Evolutionary conservation across 306 rosid species (phyloP).

Genomic region (Rosa rugosa): DNA sequence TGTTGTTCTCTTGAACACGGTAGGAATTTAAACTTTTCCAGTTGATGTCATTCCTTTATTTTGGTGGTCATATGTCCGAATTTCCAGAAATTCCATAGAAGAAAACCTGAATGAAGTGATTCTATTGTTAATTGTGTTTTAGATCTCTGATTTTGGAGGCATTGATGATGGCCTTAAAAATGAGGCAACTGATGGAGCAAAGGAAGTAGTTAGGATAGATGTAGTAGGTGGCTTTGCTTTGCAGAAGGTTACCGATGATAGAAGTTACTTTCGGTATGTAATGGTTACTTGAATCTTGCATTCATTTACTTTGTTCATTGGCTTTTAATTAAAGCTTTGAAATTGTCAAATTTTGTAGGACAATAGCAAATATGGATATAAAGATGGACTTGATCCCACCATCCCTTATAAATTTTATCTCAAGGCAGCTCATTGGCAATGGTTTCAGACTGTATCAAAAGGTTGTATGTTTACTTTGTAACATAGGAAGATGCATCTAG

Average conservation of each 20-base stretch:
- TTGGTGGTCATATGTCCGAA: neutral
- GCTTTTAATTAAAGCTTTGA: conserved; percentile 14
- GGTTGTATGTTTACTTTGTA: conserved; percentile 43
- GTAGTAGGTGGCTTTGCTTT: conserved; percentile 89
- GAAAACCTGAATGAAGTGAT: conserved; percentile 24
- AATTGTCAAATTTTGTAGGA: conserved; percentile 50
- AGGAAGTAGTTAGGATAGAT: conserved; percentile 73
- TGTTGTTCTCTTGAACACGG: conserved; percentile 79
- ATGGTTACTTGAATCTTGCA: neutral
- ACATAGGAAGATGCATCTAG: conserved; percentile 11
- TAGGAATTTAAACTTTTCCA: conserved; percentile 23
- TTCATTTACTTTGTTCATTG: neutral
- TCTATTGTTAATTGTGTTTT: conserved; percentile 27
- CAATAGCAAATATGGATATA: conserved; percentile 84
- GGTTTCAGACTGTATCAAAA: conserved; percentile 89
- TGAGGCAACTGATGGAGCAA: conserved; percentile 60
- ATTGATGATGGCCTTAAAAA: conserved; percentile 44
- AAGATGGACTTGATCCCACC: conserved; percentile 91
- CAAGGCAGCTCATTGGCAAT: conserved; percentile 89
- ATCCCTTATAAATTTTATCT: conserved; percentile 78
- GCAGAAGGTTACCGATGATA: conserved; percentile 79
- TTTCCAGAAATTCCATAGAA: neutral
- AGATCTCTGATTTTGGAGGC: conserved; percentile 59
- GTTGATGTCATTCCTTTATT: neutral
- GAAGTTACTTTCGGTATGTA: conserved; percentile 95